These are phyloP conservation scores for Pyricularia pennisetigena DNA, from an alignment of 2,329 filamentous ascomycete species.

Conservation along the genomic window DNA sequence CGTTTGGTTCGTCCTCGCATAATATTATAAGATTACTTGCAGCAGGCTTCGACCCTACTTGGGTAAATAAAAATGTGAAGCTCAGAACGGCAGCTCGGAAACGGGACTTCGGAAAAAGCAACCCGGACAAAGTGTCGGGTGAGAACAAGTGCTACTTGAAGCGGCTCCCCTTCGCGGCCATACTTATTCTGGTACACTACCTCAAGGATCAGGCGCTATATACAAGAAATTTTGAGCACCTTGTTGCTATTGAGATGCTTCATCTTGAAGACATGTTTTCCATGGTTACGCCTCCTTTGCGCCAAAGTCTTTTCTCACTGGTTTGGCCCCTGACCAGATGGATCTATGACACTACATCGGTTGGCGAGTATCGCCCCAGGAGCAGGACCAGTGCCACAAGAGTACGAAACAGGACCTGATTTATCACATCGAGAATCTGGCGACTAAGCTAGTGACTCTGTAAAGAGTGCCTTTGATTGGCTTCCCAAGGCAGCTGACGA, in stretches of 20 bases:
- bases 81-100: no score
- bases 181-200: background rate
- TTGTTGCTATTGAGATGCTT: background rate
- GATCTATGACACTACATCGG: no score
- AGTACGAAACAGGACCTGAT: no score
- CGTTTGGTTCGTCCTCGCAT: background rate
- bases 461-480: no score
- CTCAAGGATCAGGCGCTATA: background rate
- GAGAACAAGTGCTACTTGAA: background rate
- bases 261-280: constrained; percentile 23
- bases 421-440: no score
- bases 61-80: background rate
- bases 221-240: background rate
- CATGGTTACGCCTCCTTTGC: constrained; percentile 30
- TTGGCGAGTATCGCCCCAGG: no score
- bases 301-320: no score
- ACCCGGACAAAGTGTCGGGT: background rate
- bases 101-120: background rate
- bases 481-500: no score
- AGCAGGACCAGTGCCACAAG: no score
- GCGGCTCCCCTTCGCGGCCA: background rate
- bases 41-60: background rate
- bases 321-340: no score
- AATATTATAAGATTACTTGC: background rate
- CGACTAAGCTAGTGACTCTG: no score